Evolutionary conservation across 2,329 filamentous ascomycete genomes (phyloP).

Genomic region (Fusarium kyushuense): DNA sequence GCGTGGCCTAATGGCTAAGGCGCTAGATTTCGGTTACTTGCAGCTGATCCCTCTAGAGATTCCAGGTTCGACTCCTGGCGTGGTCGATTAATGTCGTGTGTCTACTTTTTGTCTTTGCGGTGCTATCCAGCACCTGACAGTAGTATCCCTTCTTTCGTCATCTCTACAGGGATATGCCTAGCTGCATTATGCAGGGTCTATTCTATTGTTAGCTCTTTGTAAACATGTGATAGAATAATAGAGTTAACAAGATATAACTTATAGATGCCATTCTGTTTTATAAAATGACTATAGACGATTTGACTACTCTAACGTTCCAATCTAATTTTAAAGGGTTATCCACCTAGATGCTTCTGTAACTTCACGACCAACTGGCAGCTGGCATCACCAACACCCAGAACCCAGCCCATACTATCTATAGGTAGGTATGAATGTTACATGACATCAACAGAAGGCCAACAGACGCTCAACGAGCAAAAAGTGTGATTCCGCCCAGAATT

Average conservation of each 20-base stretch:
- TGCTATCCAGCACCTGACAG: background rate
- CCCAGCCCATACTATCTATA: too few species aligned
- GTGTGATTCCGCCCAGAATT: conserved; percentile 27
- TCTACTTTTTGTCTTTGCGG: conserved; percentile 5
- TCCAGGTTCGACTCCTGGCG: conserved; percentile 37
- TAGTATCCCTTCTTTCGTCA: background rate
- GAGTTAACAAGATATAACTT: background rate
- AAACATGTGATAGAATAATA: background rate
- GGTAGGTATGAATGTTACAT: background rate
- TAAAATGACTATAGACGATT: background rate
- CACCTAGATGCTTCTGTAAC: background rate
- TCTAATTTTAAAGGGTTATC: background rate
- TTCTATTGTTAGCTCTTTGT: background rate
- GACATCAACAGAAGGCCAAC: background rate
- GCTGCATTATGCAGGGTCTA: background rate
- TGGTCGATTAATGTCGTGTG: conserved; percentile 19
- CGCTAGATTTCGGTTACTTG: conserved; percentile 30
- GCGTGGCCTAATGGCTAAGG: conserved; percentile 37
- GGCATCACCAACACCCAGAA: background rate
- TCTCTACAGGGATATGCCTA: background rate
- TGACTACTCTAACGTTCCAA: background rate
- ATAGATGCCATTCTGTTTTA: background rate
- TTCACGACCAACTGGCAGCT: background rate
- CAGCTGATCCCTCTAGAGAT: conserved; percentile 28
- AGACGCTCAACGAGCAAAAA: background rate